Evolutionary conservation across 2,329 filamentous ascomycete genomes (phyloP).

Genomic region (Pseudofabraea citricarpa): DNA sequence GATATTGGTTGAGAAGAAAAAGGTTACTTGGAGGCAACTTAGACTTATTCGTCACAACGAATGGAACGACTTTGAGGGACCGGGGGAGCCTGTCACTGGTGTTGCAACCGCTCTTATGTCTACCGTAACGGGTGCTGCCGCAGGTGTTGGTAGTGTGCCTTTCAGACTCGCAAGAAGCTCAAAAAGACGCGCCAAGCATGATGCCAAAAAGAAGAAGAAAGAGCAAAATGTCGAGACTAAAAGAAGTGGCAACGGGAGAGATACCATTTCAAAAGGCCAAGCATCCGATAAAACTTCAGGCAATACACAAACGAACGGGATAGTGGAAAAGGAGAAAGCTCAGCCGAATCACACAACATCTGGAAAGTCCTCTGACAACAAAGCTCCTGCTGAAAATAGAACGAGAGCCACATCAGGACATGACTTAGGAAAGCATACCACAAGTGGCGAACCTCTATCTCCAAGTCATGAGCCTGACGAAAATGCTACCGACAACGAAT

Average conservation of each 20-base stretch:
- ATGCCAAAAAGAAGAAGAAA: slow-evolving; percentile 34
- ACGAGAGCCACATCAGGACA: not conserved
- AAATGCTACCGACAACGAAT: slow-evolving; percentile 10
- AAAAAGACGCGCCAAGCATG: slow-evolving; percentile 47
- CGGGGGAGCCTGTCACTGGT: slow-evolving; percentile 68
- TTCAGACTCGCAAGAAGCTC: slow-evolving; percentile 54
- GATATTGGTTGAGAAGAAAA: slow-evolving; percentile 55
- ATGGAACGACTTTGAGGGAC: slow-evolving; percentile 75
- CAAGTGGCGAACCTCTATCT: not conserved
- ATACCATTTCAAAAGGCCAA: not conserved
- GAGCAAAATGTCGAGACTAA: slow-evolving; percentile 13
- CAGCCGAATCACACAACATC: too few species aligned
- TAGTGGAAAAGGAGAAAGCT: not conserved
- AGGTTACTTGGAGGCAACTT: slow-evolving; percentile 58
- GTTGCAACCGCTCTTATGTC: slow-evolving; percentile 56
- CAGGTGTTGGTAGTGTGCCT: slow-evolving; percentile 61
- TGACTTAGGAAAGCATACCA: not conserved
- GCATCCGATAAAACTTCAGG: not conserved
- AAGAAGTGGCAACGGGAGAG: slow-evolving; percentile 11
- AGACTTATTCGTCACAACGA: slow-evolving; percentile 62
- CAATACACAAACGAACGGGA: not conserved
- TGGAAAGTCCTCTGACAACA: not conserved
- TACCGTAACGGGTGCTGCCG: slow-evolving; percentile 52
- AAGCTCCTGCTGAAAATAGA: not conserved
- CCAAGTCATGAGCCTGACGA: not conserved